Percentiles rank a stretch among this genome's conserved stretches.
Evolutionary conservation across 1,139 yeast species (phyloP).

Genomic region (Casaregolazyma lundiana): DNA sequence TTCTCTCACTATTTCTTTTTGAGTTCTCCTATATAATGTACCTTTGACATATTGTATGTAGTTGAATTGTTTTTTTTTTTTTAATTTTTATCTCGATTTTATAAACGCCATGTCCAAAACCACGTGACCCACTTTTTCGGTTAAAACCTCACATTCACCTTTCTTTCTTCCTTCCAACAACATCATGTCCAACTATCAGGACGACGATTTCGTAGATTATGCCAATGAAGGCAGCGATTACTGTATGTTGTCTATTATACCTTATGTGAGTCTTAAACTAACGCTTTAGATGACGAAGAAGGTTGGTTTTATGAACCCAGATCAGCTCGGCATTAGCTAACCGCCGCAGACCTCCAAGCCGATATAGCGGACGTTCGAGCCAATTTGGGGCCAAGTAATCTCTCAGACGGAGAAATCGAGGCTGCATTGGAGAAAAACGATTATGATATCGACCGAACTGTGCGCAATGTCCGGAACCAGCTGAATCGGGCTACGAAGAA

Average conservation of each 20-base stretch:
- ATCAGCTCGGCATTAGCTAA: neutral
- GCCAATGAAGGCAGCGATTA: conserved; percentile 17
- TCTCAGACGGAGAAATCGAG: conserved; percentile 48
- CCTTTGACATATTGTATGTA: too few relatives aligned
- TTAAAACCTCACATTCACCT: too few relatives aligned
- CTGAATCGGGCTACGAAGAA: conserved; percentile 17
- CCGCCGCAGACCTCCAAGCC: conserved; percentile 2
- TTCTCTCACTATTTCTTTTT: too few relatives aligned
- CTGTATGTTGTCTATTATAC: conserved; percentile 4
- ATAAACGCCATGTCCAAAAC: too few relatives aligned
- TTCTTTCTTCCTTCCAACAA: neutral
- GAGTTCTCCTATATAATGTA: too few relatives aligned
- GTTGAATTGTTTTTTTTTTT: too few relatives aligned
- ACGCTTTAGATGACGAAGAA: conserved; percentile 15
- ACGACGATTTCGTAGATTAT: conserved; percentile 21
- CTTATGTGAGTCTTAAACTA: conserved; percentile 5
- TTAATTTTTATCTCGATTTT: too few relatives aligned
- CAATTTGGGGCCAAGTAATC: neutral
- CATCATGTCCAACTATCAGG: conserved; percentile 15
- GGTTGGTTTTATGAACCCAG: conserved; percentile 7
- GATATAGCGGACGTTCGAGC: conserved; percentile 9
- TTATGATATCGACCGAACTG: conserved; percentile 51
- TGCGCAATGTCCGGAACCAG: conserved; percentile 47
- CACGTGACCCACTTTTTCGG: too few relatives aligned
- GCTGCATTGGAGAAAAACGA: conserved; percentile 60